Base-by-base conservation (phyloP, 371 early-diverging fungal species). In the Fennellomyces sp. region DNA sequence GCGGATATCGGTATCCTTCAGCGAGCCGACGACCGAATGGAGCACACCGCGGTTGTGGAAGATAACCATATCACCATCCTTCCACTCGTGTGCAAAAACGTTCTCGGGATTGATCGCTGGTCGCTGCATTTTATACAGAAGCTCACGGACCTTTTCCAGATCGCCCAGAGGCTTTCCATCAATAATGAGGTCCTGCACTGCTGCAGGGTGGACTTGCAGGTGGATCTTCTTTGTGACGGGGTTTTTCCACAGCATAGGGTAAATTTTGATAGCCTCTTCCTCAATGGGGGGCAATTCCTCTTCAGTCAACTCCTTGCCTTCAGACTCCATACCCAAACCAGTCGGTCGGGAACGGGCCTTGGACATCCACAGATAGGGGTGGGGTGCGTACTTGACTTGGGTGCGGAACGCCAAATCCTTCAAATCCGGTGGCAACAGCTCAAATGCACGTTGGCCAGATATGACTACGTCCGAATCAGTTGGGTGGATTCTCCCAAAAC, bases 361-460 rank as follows among this genome's bases (percentile, higher is more conserved):
- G n/a, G 80, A 80, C 56, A 80, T 80, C 80, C 80, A 80, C 5
- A 80, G 48, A 55, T 80, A 80, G 23, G 80, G 80, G 27, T 80
- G 80, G 19, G 80, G 58, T 19, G 80, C 80, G 58, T 80, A 80
- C 54, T 80, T 72, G 21, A 76, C 80, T 35, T 80, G 49, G 6
- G 80, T 76, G 30, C 75, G 75, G 60, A 76, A 75, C 13, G 76
- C 76, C 12, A 76, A 38, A n/a, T 80, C 76, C 45, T 80, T 80
- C 35, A 75, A 48, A 29, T 80, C 75, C 21, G 67, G 75, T 42
- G 80, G 68, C 50, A 80, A 57, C 21, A 80, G 61, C 48, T 80
- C 80, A 64, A 80, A 80, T 3, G 76, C 76, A 48, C 55, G 70
- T 69, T 76, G 76, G 5, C 80, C 80, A 48, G 80, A 80, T 41